A percentile compares a stretch with the other conserved stretches of the same genome.
These are phyloP conservation scores for Aspergillus brunneoviolaceus DNA, from an alignment of 2,329 filamentous ascomycete species.

Conservation along the genomic window DNA sequence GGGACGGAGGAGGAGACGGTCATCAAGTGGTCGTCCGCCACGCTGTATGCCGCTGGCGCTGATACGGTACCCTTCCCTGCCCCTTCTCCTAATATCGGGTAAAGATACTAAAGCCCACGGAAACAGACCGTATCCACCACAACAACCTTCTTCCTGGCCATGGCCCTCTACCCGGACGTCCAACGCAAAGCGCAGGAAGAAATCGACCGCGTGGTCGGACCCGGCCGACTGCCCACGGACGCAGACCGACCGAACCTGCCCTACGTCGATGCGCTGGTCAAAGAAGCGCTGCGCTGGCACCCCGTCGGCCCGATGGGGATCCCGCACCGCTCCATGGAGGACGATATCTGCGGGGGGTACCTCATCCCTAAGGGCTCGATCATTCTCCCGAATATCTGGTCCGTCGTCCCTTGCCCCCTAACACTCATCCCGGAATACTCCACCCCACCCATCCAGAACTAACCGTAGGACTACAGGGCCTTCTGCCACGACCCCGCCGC, in stretches of 20 bases:
- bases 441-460: no score
- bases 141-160: conserved; percentile 13
- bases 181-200: conserved; percentile 13
- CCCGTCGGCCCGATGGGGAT: conserved; percentile 7
- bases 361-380: conserved; percentile 9
- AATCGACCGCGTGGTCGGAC: conserved; percentile 6
- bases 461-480: neutral
- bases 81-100: fast-evolving
- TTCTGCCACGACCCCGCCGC: conserved; percentile 8
- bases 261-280: conserved; percentile 12
- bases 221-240: neutral
- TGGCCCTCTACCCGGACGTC: conserved; percentile 7
- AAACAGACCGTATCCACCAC: conserved; percentile 13
- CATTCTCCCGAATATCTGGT: conserved; percentile 13
- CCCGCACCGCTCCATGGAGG: conserved; percentile 5
- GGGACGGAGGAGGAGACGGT: conserved; percentile 3
- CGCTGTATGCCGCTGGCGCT: conserved; percentile 8
- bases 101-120: neutral
- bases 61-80: conserved; percentile 6
- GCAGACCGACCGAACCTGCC: conserved; percentile 5
- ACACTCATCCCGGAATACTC: no score
- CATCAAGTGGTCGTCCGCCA: conserved; percentile 5
- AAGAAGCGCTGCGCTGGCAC: conserved; percentile 14
- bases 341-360: conserved; percentile 10
- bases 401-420: no score